Evolutionary conservation across 805 yeast species (phyloP).

Genomic region (Jamesozyma hellenica): DNA sequence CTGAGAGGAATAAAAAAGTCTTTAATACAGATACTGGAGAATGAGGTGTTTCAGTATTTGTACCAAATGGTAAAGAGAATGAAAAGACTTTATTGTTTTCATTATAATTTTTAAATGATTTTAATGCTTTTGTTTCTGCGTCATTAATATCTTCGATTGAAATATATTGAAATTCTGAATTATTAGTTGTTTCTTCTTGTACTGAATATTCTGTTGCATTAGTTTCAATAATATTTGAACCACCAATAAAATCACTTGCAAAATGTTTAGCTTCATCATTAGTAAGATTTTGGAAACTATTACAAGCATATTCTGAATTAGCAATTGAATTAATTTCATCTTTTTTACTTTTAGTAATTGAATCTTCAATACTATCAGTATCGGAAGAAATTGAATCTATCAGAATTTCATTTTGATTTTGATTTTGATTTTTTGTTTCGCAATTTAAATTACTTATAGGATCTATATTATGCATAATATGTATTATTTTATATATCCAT

Average conservation of each 20-base stretch:
- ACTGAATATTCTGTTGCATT: not conserved
- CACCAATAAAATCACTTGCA: slow-evolving; percentile 11
- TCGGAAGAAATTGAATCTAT: too few species aligned
- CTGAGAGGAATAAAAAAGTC: not conserved
- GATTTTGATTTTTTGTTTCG: too few species aligned
- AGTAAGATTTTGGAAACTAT: slow-evolving; percentile 3
- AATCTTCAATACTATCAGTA: not conserved
- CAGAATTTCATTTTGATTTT: too few species aligned
- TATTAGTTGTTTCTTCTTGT: not conserved
- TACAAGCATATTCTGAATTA: slow-evolving; percentile 5
- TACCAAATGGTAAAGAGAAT: slow-evolving; percentile 33
- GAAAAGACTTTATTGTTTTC: slow-evolving; percentile 29
- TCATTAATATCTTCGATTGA: slow-evolving; percentile 8
- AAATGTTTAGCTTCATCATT: slow-evolving; percentile 4
- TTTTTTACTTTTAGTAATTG: not conserved
- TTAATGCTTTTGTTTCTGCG: slow-evolving; percentile 8
- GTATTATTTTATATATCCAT: too few species aligned
- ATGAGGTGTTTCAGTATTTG: slow-evolving; percentile 9
- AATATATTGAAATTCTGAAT: slow-evolving; percentile 4
- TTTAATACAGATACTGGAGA: slow-evolving; percentile 7
- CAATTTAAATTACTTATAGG: too few species aligned
- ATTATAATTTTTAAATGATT: slow-evolving; percentile 5
- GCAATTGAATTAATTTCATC: slow-evolving; percentile 1
- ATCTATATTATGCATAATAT: too few species aligned
- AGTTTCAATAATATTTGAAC: slow-evolving; percentile 5